Base-by-base conservation (phyloP, 1,139 yeast genomes). In the Yamadazyma sp. region DNA sequence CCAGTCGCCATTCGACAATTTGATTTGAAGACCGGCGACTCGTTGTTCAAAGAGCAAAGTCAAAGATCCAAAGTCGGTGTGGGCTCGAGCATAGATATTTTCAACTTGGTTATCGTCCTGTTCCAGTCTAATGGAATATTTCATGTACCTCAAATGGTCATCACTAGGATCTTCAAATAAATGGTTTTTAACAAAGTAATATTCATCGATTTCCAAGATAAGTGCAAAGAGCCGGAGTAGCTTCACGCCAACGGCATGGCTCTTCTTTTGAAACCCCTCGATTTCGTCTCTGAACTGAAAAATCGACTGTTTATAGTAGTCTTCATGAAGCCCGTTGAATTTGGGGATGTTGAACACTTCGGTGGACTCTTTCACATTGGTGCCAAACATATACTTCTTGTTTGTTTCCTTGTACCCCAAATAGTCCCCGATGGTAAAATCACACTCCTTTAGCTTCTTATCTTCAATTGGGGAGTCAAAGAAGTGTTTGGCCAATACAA, bases 281-380 rank as follows among this genome's bases (percentile, higher is more conserved):
- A 61, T 45, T 35, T 53, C 52, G 2, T 43, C 43, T 18, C 51
- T 38, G 39, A 53, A 51, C 14, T 52, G 45, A 31, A 58, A 53
- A 22, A 61, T 51, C 3, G 48, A 43, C 29, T 57, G 62, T 32
- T 57, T 51, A 36, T 49, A 59, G 41, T 51, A 60, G 22, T 50
- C 43, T 3, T 52, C 57, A 34, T 50, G 59, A 14, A 49, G 46
- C n/a, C 53, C 52, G 31, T 64, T 62, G 47, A 63, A 62, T 39
- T 63, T 63, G 18, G 69, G 64, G 31, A 63, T 58, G 37, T 63
- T 63, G 35, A 62, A 50, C 1, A 62, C 59, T 38, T 63, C 68
- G 6, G 58, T 53, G 35, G 62, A 59, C 37, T 63, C 68, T 15
- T 41, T 45, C 2, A 62, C 61, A 2, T 56, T 53, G 1, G 64